These are phyloP conservation scores for Parastagonospora avenae DNA, from an alignment of 2,329 filamentous ascomycete species.

Conservation along the genomic window DNA sequence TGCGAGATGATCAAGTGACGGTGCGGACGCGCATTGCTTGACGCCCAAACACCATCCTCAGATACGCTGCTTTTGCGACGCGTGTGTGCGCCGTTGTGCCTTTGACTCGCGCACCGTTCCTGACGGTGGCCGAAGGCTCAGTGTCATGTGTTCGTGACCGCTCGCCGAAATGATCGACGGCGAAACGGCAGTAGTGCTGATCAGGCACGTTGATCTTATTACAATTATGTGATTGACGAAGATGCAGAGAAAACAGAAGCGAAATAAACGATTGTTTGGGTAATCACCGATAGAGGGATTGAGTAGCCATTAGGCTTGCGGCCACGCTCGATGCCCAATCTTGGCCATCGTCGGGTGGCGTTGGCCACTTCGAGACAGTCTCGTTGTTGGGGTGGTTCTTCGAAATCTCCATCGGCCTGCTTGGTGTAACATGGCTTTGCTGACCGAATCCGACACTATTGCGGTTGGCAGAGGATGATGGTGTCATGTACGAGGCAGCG, in stretches of 20 bases:
- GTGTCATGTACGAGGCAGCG: conserved; percentile 69
- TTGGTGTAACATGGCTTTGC: conserved; percentile 64
- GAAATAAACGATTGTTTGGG: conserved; percentile 12
- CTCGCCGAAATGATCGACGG: conserved; percentile 27
- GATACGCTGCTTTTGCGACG: conserved; percentile 33
- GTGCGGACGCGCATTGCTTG: conserved; percentile 24
- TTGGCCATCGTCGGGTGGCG: conserved; percentile 90
- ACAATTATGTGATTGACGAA: conserved; percentile 39
- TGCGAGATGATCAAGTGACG: conserved; percentile 30
- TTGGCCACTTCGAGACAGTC: conserved; percentile 79
- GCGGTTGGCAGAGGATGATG: conserved; percentile 79
- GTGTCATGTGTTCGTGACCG: conserved; percentile 41
- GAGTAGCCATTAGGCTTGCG: conserved; percentile 64
- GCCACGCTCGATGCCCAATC: conserved; percentile 88
- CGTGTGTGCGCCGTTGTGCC: conserved; percentile 25
- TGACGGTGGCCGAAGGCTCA: conserved; percentile 40
- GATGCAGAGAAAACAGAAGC: conserved; percentile 33
- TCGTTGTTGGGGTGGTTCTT: conserved; percentile 49
- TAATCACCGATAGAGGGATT: conserved; percentile 44
- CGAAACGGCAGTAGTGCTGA: conserved; percentile 28
- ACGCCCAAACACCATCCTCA: conserved; percentile 40
- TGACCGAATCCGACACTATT: conserved; percentile 76
- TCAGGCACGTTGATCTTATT: conserved; percentile 37
- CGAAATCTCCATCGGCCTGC: conserved; percentile 73
- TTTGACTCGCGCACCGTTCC: conserved; percentile 43